These are phyloP conservation scores for Flaveria linearis DNA, from an alignment of 129 eudicot species.

Conservation along the genomic window DNA sequence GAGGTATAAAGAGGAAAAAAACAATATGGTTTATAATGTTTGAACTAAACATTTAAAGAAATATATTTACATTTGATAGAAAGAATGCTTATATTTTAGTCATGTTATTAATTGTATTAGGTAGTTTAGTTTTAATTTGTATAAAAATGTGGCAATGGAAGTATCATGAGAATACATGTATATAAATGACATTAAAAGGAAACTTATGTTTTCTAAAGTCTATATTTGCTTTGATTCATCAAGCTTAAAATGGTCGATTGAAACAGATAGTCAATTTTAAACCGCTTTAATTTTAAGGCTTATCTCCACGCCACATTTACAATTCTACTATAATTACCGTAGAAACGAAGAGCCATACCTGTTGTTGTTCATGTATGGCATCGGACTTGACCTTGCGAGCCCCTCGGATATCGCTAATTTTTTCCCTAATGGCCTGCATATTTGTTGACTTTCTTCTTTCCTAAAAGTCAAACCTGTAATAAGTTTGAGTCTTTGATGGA, in stretches of 20 bases:
- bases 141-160: neutral
- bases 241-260: no score
- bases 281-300: neutral
- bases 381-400: constrained; percentile 32
- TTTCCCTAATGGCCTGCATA: constrained; percentile 43
- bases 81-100: neutral
- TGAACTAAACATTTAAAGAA: no score
- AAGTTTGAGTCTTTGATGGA: constrained; percentile 17
- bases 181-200: neutral
- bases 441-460: constrained; percentile 29
- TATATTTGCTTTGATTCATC: neutral
- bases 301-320: neutral
- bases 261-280: no score
- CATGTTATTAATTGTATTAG: neutral
- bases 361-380: constrained; percentile 33
- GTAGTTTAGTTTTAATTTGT: neutral
- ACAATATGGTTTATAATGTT: no score
- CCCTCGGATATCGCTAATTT: constrained; percentile 39
- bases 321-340: neutral
- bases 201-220: neutral
- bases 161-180: neutral
- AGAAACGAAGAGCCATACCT: constrained; percentile 23
- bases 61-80: no score
- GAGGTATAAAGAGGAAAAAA: no score
- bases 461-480: constrained; percentile 29